These are phyloP conservation scores for Trichoderma sp. DNA, from an alignment of 2,329 filamentous ascomycete genomes.

Conservation along the genomic window DNA sequence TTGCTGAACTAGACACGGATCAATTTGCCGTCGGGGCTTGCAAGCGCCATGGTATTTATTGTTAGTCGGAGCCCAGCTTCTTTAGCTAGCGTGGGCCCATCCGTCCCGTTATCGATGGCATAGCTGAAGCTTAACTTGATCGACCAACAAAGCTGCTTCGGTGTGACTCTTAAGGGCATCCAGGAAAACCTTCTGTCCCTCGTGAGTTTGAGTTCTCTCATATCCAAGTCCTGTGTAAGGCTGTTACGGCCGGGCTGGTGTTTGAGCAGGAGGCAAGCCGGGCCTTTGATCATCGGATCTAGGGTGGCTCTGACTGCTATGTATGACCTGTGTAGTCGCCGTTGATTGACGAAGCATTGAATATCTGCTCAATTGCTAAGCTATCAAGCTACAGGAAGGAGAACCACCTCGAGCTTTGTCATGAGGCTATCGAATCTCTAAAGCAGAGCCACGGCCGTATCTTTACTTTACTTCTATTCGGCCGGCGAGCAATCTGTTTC, in stretches of 20 bases:
- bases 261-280: neutral
- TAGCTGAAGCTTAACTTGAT: slow-evolving; percentile 10
- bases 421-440: neutral
- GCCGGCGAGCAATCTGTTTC: neutral
- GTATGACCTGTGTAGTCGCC: neutral
- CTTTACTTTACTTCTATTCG: neutral
- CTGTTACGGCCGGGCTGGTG: neutral
- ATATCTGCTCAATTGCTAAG: neutral
- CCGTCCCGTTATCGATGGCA: neutral
- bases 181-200: neutral
- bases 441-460: neutral
- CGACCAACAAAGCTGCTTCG: neutral
- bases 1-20: neutral
- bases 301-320: neutral
- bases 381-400: neutral
- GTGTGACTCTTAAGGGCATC: neutral
- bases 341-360: neutral
- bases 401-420: neutral
- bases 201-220: neutral
- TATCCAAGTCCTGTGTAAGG: neutral
- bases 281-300: neutral
- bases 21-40: neutral
- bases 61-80: neutral
- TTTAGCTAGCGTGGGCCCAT: slow-evolving; percentile 1
- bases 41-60: neutral